A percentile compares a stretch with the other conserved stretches of the same genome.
Conservation (phyloP, 169 alveolate genomes). For the Miamiensis avidus region DNA sequence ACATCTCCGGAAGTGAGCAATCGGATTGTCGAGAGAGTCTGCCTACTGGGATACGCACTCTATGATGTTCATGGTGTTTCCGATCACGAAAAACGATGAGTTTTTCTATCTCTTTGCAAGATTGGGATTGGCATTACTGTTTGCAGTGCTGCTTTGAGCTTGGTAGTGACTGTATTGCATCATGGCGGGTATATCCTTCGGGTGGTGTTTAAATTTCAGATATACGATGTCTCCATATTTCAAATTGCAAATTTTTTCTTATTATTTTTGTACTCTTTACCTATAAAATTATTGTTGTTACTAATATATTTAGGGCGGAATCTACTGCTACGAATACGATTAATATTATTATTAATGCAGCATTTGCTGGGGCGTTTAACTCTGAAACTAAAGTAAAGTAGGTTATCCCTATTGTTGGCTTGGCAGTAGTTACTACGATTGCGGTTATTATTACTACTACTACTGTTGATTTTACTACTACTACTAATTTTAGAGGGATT, state of each 20-base stretch:
- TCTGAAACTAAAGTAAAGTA: too few species aligned
- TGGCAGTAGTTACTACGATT: too few species aligned
- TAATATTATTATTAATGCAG: too few species aligned
- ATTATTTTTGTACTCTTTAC: too few species aligned
- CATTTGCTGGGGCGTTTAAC: too few species aligned
- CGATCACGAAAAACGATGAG: background rate
- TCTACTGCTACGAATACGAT: background rate
- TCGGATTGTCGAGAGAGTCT: slow-evolving; percentile 15
- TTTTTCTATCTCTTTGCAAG: background rate
- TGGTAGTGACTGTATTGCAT: background rate
- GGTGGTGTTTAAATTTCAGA: too few species aligned
- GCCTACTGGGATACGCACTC: slow-evolving; percentile 14
- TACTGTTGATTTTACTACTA: too few species aligned
- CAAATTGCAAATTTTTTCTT: background rate
- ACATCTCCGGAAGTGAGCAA: slow-evolving; percentile 24
- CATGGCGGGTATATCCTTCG: background rate
- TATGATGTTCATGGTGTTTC: background rate
- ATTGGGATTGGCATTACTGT: background rate
- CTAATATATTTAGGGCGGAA: background rate
- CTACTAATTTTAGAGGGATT: too few species aligned
- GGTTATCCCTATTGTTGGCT: too few species aligned
- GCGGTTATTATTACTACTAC: too few species aligned
- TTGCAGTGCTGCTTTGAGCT: background rate
- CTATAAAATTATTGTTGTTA: background rate
- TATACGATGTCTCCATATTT: background rate